Evolutionary conservation across 176 grass and related monocot genomes (phyloP), one percentile per base, ranked within the genome.

Genomic region (Musa beccarii): DNA sequence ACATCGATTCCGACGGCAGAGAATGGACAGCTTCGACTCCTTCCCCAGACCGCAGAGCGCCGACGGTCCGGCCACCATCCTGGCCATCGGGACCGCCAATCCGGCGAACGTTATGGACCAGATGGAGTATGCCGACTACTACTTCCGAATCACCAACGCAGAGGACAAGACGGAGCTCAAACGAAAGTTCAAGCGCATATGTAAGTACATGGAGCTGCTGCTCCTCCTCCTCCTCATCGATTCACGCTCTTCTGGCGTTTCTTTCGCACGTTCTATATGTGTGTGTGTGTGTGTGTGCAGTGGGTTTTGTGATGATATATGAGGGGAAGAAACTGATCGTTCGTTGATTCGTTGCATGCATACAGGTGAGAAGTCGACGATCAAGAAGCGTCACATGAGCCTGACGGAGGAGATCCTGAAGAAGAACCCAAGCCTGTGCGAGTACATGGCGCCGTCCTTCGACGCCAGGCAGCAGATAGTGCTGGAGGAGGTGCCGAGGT

Each of bases 91-190:
- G 17, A 62, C 57, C 12, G 21, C n/a, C 21, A 67, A 67, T 12
- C 64, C 64, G 21, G 25, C 20, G 10, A 9, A 67, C 64, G 25
- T 12, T 3, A 21, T 67, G 22, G 23, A 67, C 21, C 64, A 67
- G 21, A 29, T 26, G 23, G 25, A 26, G 10, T 67, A 26, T 26
- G 9, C 64, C 1, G 64, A 67, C 11, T 67, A 26, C 64, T 67
- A 34, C 64, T 67, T 67, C 64, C n/a, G 64, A 25, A 34, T 67
- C 64, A 67, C 64, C n/a, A 67, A 67, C 64, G 21, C 64, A 17
- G 22, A 67, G 5, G 23, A 67, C 64, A 67, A 26, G 22, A 17
- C 21, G 23, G n/a, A 67, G 10, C 64, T 67, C 21, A 67, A 67
- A 21, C 11, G 24, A 23, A 67, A 67, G 64, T 67, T 67, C 64